Percentiles rank a stretch among this genome's conserved stretches.
phyloP scores from a whole-genome alignment of 1,284 basidiomycete genomes.

The Cryptococcus wingfieldii region DNA sequence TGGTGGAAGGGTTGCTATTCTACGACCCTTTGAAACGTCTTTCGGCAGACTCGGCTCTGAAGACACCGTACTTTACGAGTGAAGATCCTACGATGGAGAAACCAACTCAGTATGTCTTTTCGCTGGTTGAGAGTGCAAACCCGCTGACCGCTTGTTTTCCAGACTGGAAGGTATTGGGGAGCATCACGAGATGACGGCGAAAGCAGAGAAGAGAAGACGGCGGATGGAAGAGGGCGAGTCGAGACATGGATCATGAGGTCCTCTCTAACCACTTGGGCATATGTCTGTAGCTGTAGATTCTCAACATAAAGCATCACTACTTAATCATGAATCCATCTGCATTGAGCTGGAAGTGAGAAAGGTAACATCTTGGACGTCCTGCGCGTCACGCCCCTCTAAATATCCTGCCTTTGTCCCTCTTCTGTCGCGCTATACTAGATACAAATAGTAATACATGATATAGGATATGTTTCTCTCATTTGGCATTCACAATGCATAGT shows the following conservation, averaged over 20 bases:
- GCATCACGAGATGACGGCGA: constrained; percentile 48
- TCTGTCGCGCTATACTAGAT: no score
- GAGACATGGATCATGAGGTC: not conserved
- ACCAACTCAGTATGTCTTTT: constrained; percentile 67
- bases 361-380: no score
- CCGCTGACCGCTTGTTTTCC: not conserved
- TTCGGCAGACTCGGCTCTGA: constrained; percentile 73
- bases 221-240: constrained; percentile 1
- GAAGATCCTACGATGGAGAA: constrained; percentile 69
- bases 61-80: constrained; percentile 72
- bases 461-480: no score
- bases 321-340: no score
- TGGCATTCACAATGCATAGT: no score
- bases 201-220: constrained; percentile 25
- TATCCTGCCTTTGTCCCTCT: no score
- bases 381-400: no score
- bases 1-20: constrained; percentile 75
- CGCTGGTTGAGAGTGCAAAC: not conserved
- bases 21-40: constrained; percentile 75
- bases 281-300: no score
- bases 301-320: no score
- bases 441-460: no score
- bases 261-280: no score
- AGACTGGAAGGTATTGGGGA: constrained; percentile 37
- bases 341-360: no score